phyloP scores from a whole-genome alignment of 345 rosid genomes.

The Gossypium ekmanianum region DNA sequence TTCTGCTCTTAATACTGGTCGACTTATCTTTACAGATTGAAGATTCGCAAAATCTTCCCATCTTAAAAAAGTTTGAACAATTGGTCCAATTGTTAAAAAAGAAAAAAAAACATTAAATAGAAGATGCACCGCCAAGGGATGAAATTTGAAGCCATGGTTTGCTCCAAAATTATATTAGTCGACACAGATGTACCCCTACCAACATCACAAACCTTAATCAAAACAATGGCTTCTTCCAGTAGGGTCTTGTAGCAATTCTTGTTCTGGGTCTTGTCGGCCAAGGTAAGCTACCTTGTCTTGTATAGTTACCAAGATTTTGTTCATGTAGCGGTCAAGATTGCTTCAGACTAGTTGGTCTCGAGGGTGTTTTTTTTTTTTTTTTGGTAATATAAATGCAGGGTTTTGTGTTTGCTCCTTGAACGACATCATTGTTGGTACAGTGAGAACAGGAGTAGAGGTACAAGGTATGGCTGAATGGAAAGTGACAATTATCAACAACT shows the following conservation, averaged over 20 bases:
- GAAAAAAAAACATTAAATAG: too few species aligned
- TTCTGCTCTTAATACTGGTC: background rate
- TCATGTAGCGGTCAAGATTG: too few species aligned
- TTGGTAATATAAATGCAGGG: background rate
- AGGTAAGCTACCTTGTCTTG: background rate
- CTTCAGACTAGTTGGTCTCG: background rate
- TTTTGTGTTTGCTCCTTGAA: constrained; percentile 5
- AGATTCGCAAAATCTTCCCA: background rate
- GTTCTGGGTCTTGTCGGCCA: background rate
- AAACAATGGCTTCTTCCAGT: background rate
- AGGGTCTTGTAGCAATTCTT: background rate
- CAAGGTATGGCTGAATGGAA: constrained; percentile 3
- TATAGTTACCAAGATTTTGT: background rate
- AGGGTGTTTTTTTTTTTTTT: background rate
- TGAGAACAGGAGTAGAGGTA: background rate
- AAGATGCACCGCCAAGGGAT: background rate
- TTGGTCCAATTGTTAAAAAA: background rate
- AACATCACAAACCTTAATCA: constrained; percentile 4
- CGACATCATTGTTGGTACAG: background rate
- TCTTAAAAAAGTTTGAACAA: background rate
- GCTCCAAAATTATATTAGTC: background rate
- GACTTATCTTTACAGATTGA: background rate
- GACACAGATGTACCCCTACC: background rate
- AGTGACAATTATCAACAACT: background rate
- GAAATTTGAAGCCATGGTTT: background rate